phyloP scores from a whole-genome alignment of 108 stramenopile genomes.

The Stephanodiscus triporus region DNA sequence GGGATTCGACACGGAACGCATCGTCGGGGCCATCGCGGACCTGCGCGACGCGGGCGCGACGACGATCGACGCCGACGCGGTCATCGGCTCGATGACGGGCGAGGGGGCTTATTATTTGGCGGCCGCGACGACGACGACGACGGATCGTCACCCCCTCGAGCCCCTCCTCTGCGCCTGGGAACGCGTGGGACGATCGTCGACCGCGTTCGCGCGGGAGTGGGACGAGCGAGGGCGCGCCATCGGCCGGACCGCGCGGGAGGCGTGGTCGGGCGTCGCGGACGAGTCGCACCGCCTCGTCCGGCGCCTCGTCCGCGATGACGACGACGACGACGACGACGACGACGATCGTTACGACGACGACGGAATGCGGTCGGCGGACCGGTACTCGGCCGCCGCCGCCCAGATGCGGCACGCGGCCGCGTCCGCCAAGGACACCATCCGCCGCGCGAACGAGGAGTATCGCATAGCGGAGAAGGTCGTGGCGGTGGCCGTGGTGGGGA shows the following conservation, averaged over 20 bases:
- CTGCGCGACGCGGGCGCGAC: conserved; percentile 5
- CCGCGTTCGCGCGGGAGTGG: conserved; percentile 18
- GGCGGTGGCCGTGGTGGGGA: conserved; percentile 42
- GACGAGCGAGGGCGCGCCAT: conserved; percentile 27
- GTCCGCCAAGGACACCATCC: conserved; percentile 1
- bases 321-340: background rate
- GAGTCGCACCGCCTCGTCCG: conserved; percentile 27
- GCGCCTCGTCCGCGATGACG: background rate
- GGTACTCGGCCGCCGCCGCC: conserved; percentile 4
- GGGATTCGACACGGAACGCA: conserved; percentile 10
- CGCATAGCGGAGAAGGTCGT: conserved; percentile 39
- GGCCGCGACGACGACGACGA: background rate
- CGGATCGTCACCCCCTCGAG: conserved; percentile 1
- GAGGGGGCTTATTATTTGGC: too few species aligned
- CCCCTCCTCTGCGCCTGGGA: conserved; percentile 21
- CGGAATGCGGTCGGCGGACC: background rate
- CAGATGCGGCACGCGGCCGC: conserved; percentile 22
- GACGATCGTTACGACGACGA: background rate
- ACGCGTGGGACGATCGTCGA: conserved; percentile 21
- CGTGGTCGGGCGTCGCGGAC: conserved; percentile 24
- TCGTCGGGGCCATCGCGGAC: background rate
- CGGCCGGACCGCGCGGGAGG: conserved; percentile 16
- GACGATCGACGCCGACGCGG: background rate
- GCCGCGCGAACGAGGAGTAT: conserved; percentile 41
- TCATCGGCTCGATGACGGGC: conserved; percentile 6